phyloP scores from a whole-genome alignment of 164 flowering plant genomes.

The Platanus orientalis region DNA sequence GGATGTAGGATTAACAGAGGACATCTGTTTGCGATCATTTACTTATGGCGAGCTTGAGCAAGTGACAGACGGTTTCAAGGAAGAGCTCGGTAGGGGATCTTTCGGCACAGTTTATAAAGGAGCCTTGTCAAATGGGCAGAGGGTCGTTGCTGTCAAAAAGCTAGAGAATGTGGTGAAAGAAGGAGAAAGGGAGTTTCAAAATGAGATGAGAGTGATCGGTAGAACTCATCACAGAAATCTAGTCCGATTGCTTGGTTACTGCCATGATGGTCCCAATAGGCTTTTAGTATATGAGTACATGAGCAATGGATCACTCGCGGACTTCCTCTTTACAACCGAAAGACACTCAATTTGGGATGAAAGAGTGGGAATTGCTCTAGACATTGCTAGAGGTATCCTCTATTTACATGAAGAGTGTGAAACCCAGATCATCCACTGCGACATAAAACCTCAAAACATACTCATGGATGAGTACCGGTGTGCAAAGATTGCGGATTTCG shows the following conservation, averaged over 20 bases:
- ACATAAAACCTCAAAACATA: constrained; percentile 25
- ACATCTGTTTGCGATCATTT: constrained; percentile 14
- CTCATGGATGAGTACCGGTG: constrained; percentile 14
- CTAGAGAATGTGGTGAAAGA: too few relatives aligned
- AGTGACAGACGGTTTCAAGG: too few relatives aligned
- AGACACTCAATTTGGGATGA: constrained; percentile 12
- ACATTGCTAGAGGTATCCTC: too few relatives aligned
- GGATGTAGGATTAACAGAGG: background rate
- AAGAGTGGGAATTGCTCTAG: too few relatives aligned
- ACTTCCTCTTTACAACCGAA: constrained; percentile 14
- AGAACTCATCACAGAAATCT: too few relatives aligned
- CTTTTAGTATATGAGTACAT: constrained; percentile 28
- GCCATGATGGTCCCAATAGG: too few relatives aligned
- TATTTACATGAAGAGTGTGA: constrained; percentile 29
- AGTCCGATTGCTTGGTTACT: constrained; percentile 17
- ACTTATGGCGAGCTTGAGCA: constrained; percentile 13
- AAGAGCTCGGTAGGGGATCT: too few relatives aligned
- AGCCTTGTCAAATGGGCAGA: background rate
- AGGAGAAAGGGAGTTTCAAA: too few relatives aligned
- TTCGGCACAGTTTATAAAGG: too few relatives aligned
- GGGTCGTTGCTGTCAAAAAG: constrained; percentile 16
- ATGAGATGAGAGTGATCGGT: too few relatives aligned
- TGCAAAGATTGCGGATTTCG: constrained; percentile 21
- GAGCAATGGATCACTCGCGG: constrained; percentile 24
- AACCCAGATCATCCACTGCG: constrained; percentile 28